Percentiles rank a stretch among this genome's conserved stretches.
Evolutionary conservation across 2,329 filamentous ascomycete species (phyloP).

Genomic region (Fusarium decemcellulare): DNA sequence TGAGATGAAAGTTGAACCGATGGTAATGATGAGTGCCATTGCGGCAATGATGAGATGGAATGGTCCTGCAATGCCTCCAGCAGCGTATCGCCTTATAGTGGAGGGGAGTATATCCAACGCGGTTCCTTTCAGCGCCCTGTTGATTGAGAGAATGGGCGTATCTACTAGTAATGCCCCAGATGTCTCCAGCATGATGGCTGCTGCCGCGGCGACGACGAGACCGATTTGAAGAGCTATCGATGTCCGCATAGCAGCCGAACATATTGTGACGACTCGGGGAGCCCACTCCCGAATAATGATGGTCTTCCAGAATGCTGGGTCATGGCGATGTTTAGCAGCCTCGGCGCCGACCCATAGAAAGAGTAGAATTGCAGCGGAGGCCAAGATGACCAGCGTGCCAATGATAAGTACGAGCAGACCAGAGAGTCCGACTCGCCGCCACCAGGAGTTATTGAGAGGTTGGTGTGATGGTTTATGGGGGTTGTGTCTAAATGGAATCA

Average conservation of each 20-base stretch:
- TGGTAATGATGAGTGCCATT: not conserved
- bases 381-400: not conserved
- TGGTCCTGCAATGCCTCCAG: not conserved
- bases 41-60: not conserved
- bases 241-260: not conserved
- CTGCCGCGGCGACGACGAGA: not conserved
- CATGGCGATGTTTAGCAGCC: not conserved
- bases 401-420: not conserved
- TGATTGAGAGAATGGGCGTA: not conserved
- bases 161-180: not conserved
- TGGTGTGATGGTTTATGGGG: too few relatives aligned
- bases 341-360: not conserved
- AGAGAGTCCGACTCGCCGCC: too few relatives aligned
- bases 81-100: not conserved
- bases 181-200: not conserved
- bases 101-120: conserved; percentile 15
- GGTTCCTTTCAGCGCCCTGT: not conserved
- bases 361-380: not conserved
- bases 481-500: too few relatives aligned
- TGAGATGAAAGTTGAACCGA: conserved; percentile 16
- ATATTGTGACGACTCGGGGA: not conserved
- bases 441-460: too few relatives aligned
- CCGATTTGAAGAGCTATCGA: not conserved
- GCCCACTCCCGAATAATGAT: not conserved
- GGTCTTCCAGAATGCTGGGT: not conserved